These are phyloP conservation scores for Peronospora destructor DNA, from an alignment of 352 stramenopile genomes.

Conservation along the genomic window DNA sequence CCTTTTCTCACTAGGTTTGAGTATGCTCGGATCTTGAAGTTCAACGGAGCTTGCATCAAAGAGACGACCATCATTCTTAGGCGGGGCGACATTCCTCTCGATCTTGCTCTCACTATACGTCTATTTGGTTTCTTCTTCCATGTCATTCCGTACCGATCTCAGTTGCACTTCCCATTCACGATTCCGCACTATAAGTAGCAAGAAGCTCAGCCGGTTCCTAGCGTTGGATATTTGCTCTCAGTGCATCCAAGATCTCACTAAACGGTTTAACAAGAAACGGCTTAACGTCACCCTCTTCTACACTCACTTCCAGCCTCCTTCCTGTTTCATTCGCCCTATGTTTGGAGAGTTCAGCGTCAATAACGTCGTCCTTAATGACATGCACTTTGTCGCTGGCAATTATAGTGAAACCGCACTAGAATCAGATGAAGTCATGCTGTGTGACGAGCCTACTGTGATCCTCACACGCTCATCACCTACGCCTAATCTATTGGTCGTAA, in stretches of 20 bases:
- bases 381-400: conserved; percentile 47
- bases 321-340: conserved; percentile 4
- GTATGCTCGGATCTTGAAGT: conserved; percentile 29
- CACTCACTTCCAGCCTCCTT: conserved; percentile 11
- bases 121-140: conserved; percentile 5
- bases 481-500: conserved; percentile 27
- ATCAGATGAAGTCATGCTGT: conserved; percentile 51
- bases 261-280: conserved; percentile 13
- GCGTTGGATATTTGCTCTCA: not conserved
- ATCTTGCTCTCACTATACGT: conserved; percentile 5
- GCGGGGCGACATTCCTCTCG: conserved; percentile 12
- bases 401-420: conserved; percentile 25
- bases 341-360: conserved; percentile 18
- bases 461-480: conserved; percentile 53
- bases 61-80: conserved; percentile 16
- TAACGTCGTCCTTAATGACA: conserved; percentile 6
- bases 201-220: conserved; percentile 7
- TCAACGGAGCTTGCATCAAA: conserved; percentile 21
- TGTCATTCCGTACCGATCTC: conserved; percentile 14
- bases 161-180: conserved; percentile 24
- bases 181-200: conserved; percentile 35
- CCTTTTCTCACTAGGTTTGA: conserved; percentile 20
- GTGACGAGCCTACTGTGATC: conserved; percentile 31
- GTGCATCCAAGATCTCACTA: conserved; percentile 1
- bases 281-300: conserved; percentile 27